A percentile compares a stretch with the other conserved stretches of the same genome.
phyloP scores from a whole-genome alignment of 192 early-diverging fungal genomes.

The Backusella parvicylindrica region DNA sequence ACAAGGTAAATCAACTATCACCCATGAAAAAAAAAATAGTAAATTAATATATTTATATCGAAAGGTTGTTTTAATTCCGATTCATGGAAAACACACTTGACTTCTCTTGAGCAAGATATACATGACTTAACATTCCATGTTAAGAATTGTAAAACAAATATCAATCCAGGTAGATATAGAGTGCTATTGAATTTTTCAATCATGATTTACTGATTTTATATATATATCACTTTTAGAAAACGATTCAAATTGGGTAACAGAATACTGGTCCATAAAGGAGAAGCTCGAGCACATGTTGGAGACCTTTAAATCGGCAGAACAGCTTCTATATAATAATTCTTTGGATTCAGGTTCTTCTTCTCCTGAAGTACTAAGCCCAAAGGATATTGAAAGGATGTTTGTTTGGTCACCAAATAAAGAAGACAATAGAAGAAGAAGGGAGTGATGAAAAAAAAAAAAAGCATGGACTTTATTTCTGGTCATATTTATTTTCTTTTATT shows the following conservation, averaged over 20 bases:
- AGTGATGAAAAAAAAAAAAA: no score
- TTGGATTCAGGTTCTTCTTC: background rate
- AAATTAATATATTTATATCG: background rate
- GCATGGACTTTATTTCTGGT: background rate
- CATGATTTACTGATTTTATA: background rate
- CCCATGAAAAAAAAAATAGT: background rate
- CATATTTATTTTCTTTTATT: background rate
- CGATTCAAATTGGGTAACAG: background rate
- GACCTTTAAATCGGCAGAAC: background rate
- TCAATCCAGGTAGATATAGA: background rate
- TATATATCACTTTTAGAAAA: background rate
- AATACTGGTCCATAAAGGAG: background rate
- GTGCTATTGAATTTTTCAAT: background rate
- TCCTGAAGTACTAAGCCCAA: background rate
- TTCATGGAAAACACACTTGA: background rate
- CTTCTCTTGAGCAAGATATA: background rate
- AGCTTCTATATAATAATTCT: background rate
- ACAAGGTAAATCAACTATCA: background rate
- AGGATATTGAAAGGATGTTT: background rate
- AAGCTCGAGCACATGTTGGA: background rate
- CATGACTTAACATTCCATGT: background rate
- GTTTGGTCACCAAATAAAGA: background rate
- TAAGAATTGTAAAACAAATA: background rate
- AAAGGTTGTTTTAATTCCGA: background rate
- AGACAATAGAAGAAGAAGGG: background rate